Evolutionary conservation across 2,329 filamentous ascomycete genomes (phyloP), one percentile per base, ranked within the genome.

Genomic region (Ascochyta clinopodiicola): DNA sequence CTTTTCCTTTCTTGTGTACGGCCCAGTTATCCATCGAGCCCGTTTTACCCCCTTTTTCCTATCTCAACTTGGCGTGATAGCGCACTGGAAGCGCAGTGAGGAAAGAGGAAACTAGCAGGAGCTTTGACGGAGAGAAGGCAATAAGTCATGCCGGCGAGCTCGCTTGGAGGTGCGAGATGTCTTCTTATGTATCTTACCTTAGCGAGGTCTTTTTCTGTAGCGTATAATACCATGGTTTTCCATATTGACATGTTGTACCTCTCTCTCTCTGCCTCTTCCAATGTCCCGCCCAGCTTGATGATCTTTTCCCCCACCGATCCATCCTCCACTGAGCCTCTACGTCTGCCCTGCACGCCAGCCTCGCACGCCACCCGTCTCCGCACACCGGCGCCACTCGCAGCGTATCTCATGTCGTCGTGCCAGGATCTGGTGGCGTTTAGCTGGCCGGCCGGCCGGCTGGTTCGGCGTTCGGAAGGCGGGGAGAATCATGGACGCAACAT

Each of bases 1-100:
- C 32, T 36, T 31, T 13, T 58, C 37, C 56, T 53, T 17, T 17
- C 50, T 56, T 58, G 38, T 58, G 52, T 60, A 57, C 56, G 56
- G 51, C 56, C 56, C 56, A 43, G 32, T 8, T 17, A 17, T 17
- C 17, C 17, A 35, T 35, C 9, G 1, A n/a, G 3, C 15, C 32
- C 32, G n/a, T 34, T 34, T 15, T 25, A 17, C 17, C 22, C 22
- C 6, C 22, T 24, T 24, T 24, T 24, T 24, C 22, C 9, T 8
- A 13, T 31, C 17, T 17, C 17, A 17, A 17, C 17, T 17, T 17
- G 17, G 17, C 8, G 21, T n/a, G 45, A 39, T 40, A 40, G 51
- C 51, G 51, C 47, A 27, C n/a, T 7, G 39, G 44, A 4, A 29
- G 51, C 51, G 45, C 51, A 43, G 12, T 17, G 17, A 17, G 17